Evolutionary conservation across 2,329 filamentous ascomycete species (phyloP).

Genomic region (Peltaster fructicola): DNA sequence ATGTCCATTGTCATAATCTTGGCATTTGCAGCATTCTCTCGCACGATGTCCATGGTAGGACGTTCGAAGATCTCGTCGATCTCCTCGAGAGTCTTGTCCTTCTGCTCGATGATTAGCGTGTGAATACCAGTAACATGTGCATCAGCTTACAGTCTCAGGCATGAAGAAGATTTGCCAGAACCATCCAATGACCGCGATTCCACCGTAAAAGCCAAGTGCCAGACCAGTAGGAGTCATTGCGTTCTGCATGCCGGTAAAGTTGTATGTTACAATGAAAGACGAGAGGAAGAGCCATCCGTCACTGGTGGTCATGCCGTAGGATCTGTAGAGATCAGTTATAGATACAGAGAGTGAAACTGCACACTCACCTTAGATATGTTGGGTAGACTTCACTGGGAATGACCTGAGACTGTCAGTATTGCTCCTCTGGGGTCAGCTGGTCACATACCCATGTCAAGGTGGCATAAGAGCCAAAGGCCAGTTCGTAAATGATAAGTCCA

Average conservation of each 20-base stretch:
- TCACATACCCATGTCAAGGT: slow-evolving; percentile 14
- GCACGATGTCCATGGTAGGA: slow-evolving; percentile 45
- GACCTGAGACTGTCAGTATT: slow-evolving; percentile 8
- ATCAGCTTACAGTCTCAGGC: slow-evolving; percentile 60
- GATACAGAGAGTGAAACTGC: too few species aligned
- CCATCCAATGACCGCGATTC: slow-evolving; percentile 53
- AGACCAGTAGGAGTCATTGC: slow-evolving; percentile 51
- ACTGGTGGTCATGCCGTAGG: slow-evolving; percentile 56
- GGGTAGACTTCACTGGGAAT: slow-evolving; percentile 51
- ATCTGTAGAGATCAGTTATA: too few species aligned
- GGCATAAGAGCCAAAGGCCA: slow-evolving; percentile 40
- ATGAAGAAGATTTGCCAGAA: slow-evolving; percentile 59
- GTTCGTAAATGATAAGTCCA: slow-evolving; percentile 51
- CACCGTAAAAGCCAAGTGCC: slow-evolving; percentile 54
- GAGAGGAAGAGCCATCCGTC: slow-evolving; percentile 51
- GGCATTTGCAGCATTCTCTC: slow-evolving; percentile 36
- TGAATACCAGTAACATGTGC: too few species aligned
- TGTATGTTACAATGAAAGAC: slow-evolving; percentile 59
- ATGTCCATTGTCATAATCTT: slow-evolving; percentile 29
- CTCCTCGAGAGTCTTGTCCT: slow-evolving; percentile 51
- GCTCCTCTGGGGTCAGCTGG: too few species aligned
- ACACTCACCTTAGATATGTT: slow-evolving; percentile 53
- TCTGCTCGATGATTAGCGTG: slow-evolving; percentile 34
- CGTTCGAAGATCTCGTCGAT: slow-evolving; percentile 50
- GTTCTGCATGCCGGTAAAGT: slow-evolving; percentile 52